Base-by-base conservation (phyloP, 495 filamentous ascomycete genomes). In the Aspergillus coremiiformis region DNA sequence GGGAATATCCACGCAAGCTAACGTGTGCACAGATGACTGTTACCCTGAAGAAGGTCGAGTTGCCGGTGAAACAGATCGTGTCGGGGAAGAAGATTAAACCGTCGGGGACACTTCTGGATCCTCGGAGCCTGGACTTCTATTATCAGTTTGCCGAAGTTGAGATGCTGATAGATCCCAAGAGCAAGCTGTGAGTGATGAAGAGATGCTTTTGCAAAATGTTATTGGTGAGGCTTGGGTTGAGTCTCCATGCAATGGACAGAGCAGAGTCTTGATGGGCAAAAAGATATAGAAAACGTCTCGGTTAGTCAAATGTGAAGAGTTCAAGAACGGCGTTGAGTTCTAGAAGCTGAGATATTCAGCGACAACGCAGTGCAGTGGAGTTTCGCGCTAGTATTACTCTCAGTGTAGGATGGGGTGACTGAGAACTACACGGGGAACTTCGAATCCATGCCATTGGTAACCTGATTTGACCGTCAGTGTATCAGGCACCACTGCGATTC, bases 51-150 rank as follows among this genome's bases (percentile, higher is more conserved):
- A 93, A 93, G 67, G 86, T 92, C 17, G 87, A 92, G 63, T 60
- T 91, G 15, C 85, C 87, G 8, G 84, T 92, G 29, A 92, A 90
- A 73, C 84, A 88, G 66, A 90, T 91, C 51, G 82, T 92, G 1
- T 87, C 79, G 0, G 87, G 87, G 0, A 78, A 80, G 51, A 76
- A 69, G 49, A 79, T 92, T 64, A 86, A 85, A 68, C 78, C 86
- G 1, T 85, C 81, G 47, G 85, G 84, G 11, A 90, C 87, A 21
- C 66, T 92, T 54, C 72, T 86, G 37, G 90, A 90, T 61, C 83
- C 85, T 4, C 68, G 83, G 63, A 82, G 81, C 55, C 61, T 92
- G 43, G 75, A 90, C 8, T 90, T 75, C 60, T 90, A 90, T 60
- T 89, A 90, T 62, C 82, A 79, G 63, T 92, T 90, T 69, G 85